Evolutionary conservation across 1,139 yeast genomes (phyloP), one percentile per base, ranked within the genome.

Genomic region (Taphrina deformans): DNA sequence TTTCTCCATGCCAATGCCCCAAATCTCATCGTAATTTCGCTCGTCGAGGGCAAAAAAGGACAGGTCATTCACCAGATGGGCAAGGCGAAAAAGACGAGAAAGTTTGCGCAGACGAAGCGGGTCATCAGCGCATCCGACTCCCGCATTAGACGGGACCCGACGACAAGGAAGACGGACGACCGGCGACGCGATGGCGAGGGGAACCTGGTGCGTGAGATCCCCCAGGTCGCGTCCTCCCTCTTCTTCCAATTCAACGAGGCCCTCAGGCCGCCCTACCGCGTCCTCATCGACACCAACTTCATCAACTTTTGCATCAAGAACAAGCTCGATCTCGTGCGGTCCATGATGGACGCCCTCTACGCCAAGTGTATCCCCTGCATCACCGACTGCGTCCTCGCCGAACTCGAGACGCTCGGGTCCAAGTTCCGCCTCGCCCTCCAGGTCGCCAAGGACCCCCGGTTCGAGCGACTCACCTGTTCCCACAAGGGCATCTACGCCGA

Each of bases 331-430:
- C 79, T 93, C 12, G 93, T 91, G 18, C 83, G 92, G 72, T 99
- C 97, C 7, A 87, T 93, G 86, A 93, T 93, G 98, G 98, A 93
- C 75, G 83, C 96, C 67, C 79, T 93, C 48, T 87, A 87, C 76
- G 99, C 99, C 62, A 89, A 95, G 74, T 91, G 98, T 79, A 89
- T 92, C 55, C 99, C 99, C 4, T 84, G 92, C 60, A 86, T 93
- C 55, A 93, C 99, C 1, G 99, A 93, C 77, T 93, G 99, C 79
- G 99, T 93, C 35, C 85, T 93, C 88, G 99, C 99, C 0, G 99
- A 93, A 79, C 80, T 93, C 75, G 99, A 93, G 74, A 93, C 95
- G 75, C 80, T 93, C 67, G 99, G 99, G 0, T 96, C 96, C 29
- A 90, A 87, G 74, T 93, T 89, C 76, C 82, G 98, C 74, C 93